Percentiles rank a stretch among this genome's conserved stretches.
Conservation (phyloP, 225 moss, liverwort and hornwort genomes). For the Anthoceros angustus region DNA sequence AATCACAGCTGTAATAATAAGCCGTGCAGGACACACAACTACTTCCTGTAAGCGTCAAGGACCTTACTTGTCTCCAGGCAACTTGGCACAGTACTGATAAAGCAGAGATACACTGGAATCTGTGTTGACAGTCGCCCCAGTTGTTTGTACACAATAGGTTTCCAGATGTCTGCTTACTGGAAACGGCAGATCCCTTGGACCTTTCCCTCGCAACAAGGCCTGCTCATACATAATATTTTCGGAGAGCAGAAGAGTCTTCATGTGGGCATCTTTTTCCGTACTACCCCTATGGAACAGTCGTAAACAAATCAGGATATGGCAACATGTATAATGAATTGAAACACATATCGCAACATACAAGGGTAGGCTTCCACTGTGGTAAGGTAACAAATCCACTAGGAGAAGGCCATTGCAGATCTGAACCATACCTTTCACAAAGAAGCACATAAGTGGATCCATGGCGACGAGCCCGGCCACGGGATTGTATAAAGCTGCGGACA, state of each 20-base stretch:
- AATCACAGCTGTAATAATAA: not conserved
- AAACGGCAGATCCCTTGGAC: constrained; percentile 19
- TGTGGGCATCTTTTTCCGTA: not conserved
- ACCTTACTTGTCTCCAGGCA: constrained; percentile 57
- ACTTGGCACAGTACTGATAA: constrained; percentile 51
- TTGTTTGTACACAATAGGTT: constrained; percentile 51
- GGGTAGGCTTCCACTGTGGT: no score
- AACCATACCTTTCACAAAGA: constrained; percentile 55
- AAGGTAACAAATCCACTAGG: not conserved
- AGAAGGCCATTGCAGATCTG: not conserved
- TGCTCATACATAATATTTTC: constrained; percentile 47
- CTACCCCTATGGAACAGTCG: no score
- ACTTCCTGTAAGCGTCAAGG: not conserved
- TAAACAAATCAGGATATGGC: no score
- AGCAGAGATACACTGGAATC: constrained; percentile 71
- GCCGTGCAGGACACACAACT: not conserved
- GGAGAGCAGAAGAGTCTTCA: constrained; percentile 17
- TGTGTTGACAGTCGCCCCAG: constrained; percentile 80
- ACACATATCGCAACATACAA: no score
- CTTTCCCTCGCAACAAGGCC: constrained; percentile 36
- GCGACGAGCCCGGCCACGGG: constrained; percentile 91
- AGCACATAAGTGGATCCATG: constrained; percentile 50
- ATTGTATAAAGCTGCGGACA: constrained; percentile 74
- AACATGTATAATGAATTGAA: no score
- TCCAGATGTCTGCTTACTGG: constrained; percentile 35